These are phyloP conservation scores for Asterionellopsis glacialis DNA, from an alignment of 108 stramenopile species.

Conservation along the genomic window DNA sequence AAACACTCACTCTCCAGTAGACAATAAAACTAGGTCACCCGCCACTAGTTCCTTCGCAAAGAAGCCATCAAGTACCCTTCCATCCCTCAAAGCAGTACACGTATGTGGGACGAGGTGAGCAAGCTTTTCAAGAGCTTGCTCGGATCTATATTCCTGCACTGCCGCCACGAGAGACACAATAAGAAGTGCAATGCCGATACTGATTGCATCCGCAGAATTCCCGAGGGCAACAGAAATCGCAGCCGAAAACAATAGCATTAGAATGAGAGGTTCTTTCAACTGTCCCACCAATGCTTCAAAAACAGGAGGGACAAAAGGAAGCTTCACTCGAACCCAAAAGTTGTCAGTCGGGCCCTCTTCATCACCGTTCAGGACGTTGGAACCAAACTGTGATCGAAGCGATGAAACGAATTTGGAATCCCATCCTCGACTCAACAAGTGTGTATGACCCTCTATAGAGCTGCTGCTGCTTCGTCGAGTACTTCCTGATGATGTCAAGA, in stretches of 20 bases:
- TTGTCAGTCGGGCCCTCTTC: conserved; percentile 21
- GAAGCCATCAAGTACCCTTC: conserved; percentile 56
- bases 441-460: conserved; percentile 6
- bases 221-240: conserved; percentile 73
- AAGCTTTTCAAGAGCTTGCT: conserved; percentile 86
- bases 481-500: conserved; percentile 13
- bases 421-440: conserved; percentile 71
- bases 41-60: conserved; percentile 87
- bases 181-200: conserved; percentile 86
- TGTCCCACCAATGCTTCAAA: conserved; percentile 62
- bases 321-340: conserved; percentile 8
- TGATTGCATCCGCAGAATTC: conserved; percentile 88
- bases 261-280: conserved; percentile 92
- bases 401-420: conserved; percentile 27
- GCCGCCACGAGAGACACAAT: conserved; percentile 93
- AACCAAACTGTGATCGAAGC: conserved; percentile 46
- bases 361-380: conserved; percentile 51
- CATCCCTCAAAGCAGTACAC: conserved; percentile 82
- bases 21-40: conserved; percentile 90
- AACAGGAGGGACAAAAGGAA: conserved; percentile 36
- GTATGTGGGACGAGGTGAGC: conserved; percentile 81
- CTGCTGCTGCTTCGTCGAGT: conserved; percentile 3
- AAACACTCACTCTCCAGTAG: conserved; percentile 67
- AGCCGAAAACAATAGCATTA: conserved; percentile 89
- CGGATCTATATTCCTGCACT: conserved; percentile 92